Base-by-base conservation (phyloP, 140 eudicot genomes). In the Erigeron philadelphicus region DNA sequence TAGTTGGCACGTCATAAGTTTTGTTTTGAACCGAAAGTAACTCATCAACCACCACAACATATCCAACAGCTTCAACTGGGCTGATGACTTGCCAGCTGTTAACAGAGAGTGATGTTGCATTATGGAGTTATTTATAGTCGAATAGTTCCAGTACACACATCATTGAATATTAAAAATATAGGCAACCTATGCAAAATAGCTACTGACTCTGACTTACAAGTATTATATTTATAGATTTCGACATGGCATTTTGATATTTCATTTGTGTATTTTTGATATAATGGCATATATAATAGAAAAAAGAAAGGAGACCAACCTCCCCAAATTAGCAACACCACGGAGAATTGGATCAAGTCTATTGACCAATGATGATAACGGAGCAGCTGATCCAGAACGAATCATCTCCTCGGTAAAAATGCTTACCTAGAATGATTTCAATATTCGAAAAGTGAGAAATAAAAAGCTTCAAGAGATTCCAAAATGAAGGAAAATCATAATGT, bases 381-480 rank as follows among this genome's bases (percentile, higher is more conserved):
- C 99, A 81, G 97, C 99, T 73, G 99, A 94, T 81, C 97, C 99
- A 52, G 97, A 90, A 52, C 99, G 97, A 56, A 89, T 94, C 64
- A 94, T 82, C 79, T 94, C 99, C 73, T 94, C 97, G 8, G 99
- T 87, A 66, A 94, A 94, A 72, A 94, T 94, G 77, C 83, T 77
- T 47, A 94, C 86, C 99, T 94, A 84, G 79, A 81, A 63, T 54
- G 43, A 55, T 59, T 18, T 63, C 9, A 64, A 40, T 15, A 53
- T 23, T 43, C 11, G 11, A 43, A 54, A 23, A 70, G 52, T 25
- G 17, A 9, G 25, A 16, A 0, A 41, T n/a, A 61, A 71, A 13
- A 25, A 23, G 53, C 56, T 70, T 67, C 8, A 17, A 66, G 52
- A 13, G 17, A 31, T 23, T 41, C 49, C 41, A 6, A 54, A 44